Evolutionary conservation across 805 yeast genomes (phyloP).

Genomic region (Candida hungchunana): DNA sequence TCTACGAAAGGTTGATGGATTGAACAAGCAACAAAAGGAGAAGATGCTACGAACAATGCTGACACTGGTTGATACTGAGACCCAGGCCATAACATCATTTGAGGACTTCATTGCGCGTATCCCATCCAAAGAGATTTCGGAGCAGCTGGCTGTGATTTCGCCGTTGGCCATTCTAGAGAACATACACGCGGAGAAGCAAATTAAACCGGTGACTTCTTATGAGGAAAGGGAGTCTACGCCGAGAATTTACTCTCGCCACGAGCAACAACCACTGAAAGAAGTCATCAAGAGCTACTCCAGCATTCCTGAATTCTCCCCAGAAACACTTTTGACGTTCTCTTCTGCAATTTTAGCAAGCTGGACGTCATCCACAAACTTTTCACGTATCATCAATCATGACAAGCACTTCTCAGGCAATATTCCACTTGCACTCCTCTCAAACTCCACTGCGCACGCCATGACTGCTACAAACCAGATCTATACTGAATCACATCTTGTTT

Average conservation of each 20-base stretch:
- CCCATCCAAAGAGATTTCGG: conserved; percentile 6
- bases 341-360: too few species aligned
- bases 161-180: neutral
- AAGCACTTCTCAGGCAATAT: too few species aligned
- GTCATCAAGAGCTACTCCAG: neutral
- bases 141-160: conserved; percentile 1
- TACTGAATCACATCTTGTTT: conserved; percentile 1
- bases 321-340: conserved; percentile 6
- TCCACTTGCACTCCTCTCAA: conserved; percentile 5
- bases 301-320: neutral
- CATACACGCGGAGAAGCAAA: neutral
- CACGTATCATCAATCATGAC: too few species aligned
- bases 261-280: neutral
- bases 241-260: conserved; percentile 3
- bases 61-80: conserved; percentile 4
- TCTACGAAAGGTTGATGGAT: neutral
- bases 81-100: conserved; percentile 5
- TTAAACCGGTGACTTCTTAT: conserved; percentile 3
- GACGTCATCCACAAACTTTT: conserved; percentile 1
- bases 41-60: conserved; percentile 2
- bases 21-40: conserved; percentile 1
- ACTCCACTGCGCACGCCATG: conserved; percentile 1
- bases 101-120: conserved; percentile 8
- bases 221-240: conserved; percentile 6
- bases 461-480: neutral